A percentile compares a stretch with the other conserved stretches of the same genome.
These are phyloP conservation scores for Aspergillus sp. DNA, from an alignment of 2,329 filamentous ascomycete genomes.

Conservation along the genomic window DNA sequence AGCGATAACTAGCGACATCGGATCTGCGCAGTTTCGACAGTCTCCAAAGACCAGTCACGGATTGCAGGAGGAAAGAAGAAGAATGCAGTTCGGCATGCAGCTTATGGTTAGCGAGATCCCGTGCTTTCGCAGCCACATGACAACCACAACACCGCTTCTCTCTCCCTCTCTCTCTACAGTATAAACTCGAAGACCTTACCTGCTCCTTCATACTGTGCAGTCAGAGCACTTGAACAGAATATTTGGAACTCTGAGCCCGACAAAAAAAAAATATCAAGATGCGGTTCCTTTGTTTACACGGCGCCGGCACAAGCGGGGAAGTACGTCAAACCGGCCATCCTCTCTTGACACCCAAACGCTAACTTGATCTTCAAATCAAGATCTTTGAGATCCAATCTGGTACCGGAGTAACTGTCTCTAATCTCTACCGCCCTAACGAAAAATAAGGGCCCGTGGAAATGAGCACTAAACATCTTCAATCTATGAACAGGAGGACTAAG, in stretches of 20 bases:
- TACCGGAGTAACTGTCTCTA: constrained; percentile 7
- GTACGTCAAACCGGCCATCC: constrained; percentile 17
- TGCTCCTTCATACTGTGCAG: not conserved
- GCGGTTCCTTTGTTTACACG: constrained; percentile 35
- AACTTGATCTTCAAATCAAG: constrained; percentile 12
- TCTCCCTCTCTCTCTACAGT: not conserved
- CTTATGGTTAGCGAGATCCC: not conserved
- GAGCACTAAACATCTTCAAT: not conserved
- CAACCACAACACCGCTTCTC: not conserved
- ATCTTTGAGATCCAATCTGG: constrained; percentile 37
- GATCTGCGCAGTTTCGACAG: not conserved
- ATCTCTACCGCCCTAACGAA: not conserved
- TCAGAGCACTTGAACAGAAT: not conserved
- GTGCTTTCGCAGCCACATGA: not conserved
- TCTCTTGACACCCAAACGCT: not conserved
- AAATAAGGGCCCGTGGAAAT: too few species aligned
- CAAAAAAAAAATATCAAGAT: constrained; percentile 16
- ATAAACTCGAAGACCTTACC: not conserved
- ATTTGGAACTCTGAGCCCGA: too few species aligned
- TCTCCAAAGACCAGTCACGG: not conserved
- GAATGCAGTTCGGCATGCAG: not conserved
- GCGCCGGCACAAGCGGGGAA: constrained; percentile 31
- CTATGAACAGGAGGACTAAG: constrained; percentile 28
- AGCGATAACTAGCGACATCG: too few species aligned
- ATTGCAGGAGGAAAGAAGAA: not conserved